These are phyloP conservation scores for Calcarisporium arbuscula DNA, from an alignment of 2,329 filamentous ascomycete genomes.

Conservation along the genomic window DNA sequence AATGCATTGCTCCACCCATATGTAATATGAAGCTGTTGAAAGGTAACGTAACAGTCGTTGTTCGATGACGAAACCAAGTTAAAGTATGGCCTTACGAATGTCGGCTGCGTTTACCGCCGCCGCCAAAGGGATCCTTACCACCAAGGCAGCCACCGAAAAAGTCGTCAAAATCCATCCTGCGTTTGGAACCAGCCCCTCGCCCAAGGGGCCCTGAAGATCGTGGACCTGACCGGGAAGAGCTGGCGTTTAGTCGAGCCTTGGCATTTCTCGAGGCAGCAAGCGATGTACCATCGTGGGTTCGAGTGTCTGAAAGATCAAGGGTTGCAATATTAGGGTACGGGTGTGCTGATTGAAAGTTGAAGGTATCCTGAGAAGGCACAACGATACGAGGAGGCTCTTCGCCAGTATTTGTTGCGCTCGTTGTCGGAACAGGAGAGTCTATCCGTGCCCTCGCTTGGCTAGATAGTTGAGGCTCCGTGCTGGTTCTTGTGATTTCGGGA, in stretches of 20 bases:
- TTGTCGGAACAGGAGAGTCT: slow-evolving; percentile 15
- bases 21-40: slow-evolving; percentile 9
- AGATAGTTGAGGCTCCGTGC: slow-evolving; percentile 30
- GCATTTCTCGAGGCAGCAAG: slow-evolving; percentile 18
- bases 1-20: slow-evolving; percentile 19
- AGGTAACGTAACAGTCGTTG: slow-evolving; percentile 3
- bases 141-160: slow-evolving; percentile 65
- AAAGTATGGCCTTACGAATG: slow-evolving; percentile 28
- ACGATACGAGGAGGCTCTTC: slow-evolving; percentile 32
- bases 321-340: slow-evolving; percentile 56
- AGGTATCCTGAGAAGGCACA: slow-evolving; percentile 53
- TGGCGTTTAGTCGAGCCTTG: slow-evolving; percentile 21
- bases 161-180: slow-evolving; percentile 66
- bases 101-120: slow-evolving; percentile 43
- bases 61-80: slow-evolving; percentile 1
- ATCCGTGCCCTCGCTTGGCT: slow-evolving; percentile 16
- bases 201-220: slow-evolving; percentile 41
- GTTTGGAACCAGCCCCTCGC: slow-evolving; percentile 63
- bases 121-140: slow-evolving; percentile 53
- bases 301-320: slow-evolving; percentile 50
- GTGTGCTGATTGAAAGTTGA: slow-evolving; percentile 64
- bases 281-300: slow-evolving; percentile 31
- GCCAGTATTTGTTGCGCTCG: slow-evolving; percentile 17
- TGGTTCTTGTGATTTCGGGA: slow-evolving; percentile 48
- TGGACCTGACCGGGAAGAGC: slow-evolving; percentile 16